Base-by-base conservation (phyloP, 2,329 filamentous ascomycete genomes). In the Penicillium decumbens region DNA sequence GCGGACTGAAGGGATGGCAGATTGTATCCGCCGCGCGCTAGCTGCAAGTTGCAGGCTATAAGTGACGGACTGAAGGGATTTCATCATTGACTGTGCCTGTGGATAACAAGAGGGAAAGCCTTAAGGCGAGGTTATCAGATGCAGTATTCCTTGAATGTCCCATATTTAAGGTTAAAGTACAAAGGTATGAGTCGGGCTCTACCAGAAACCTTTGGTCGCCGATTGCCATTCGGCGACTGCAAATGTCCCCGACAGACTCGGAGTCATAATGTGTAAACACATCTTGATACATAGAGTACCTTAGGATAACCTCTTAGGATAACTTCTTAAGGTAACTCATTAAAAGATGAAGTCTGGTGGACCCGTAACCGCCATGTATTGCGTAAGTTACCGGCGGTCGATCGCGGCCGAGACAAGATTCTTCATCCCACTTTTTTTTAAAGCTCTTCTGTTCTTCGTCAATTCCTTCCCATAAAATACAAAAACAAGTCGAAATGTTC, bases 401-500 rank as follows among this genome's bases (percentile, higher is more conserved):
- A 49, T 50, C 47, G 53, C 53, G 47, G 47, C 50, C 50, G 37
- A 45, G 50, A 48, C 44, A 33, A 50, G 38, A 33, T 35, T 35
- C 33, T 35, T 35, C 42, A 46, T 52, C 47, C 46, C 2, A 7
- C 33, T 29, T 7, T 2, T 12, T 37, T 23, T 20, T 20, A 35
- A 37, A n/a, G 15, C 15, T 6, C 33, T 23, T 18, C 18, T 18
- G 15, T 18, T 37, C 18, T 9, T 20, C 12, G 8, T 35, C 15
- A 10, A 20, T 37, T 37, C 15, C 9, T 37, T 10, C 7, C 10
- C 10, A 30, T 27, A 30, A 20, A 37, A 48, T 15, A 25, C 27
- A 9, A 3, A 29, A 13, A 9, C 7, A 28, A 13, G 32, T 35
- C 38, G 58, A 37, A 10, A 69, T 70, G 67, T 55, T 68, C 42